Evolutionary conservation across 75 land plant species (phyloP).

Genomic region (Picea glauca): DNA sequence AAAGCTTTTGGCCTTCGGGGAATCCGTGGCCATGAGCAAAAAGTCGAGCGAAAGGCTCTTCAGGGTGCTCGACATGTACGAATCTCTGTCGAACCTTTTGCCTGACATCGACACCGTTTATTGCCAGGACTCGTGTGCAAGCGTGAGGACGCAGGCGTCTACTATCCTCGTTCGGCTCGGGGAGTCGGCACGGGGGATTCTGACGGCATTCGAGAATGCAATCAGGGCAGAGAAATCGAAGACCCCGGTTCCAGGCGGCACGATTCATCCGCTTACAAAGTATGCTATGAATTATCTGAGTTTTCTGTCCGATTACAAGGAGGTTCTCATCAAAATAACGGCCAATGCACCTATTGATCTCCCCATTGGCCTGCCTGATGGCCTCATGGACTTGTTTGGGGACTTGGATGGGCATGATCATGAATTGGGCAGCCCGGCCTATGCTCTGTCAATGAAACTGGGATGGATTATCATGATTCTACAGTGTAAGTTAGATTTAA

Average conservation of each 20-base stretch:
- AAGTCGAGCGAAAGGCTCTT: constrained; percentile 54
- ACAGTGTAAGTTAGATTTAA: constrained; percentile 50
- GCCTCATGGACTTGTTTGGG: not conserved
- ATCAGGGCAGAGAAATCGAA: constrained; percentile 16
- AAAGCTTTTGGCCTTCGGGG: constrained; percentile 43
- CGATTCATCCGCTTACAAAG: constrained; percentile 20
- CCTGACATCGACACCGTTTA: constrained; percentile 52
- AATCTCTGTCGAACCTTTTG: constrained; percentile 35
- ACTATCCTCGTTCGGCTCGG: constrained; percentile 12
- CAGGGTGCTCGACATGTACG: constrained; percentile 55
- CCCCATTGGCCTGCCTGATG: constrained; percentile 13
- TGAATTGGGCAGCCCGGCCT: not conserved
- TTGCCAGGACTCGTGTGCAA: constrained; percentile 20
- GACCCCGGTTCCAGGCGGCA: constrained; percentile 16
- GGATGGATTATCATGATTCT: constrained; percentile 61
- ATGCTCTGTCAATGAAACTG: constrained; percentile 29
- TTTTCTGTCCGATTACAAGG: constrained; percentile 56
- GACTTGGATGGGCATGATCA: not conserved
- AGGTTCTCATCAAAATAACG: constrained; percentile 27
- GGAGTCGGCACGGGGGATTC: constrained; percentile 13
- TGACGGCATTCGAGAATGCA: constrained; percentile 22
- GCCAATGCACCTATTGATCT: constrained; percentile 21
- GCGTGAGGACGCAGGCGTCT: constrained; percentile 19
- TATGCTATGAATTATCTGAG: constrained; percentile 30
- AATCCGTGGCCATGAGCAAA: constrained; percentile 31